Percentiles rank a stretch among this genome's conserved stretches.
Evolutionary conservation across 208 protist genomes (phyloP).

Genomic region (Leishmania mexicana): DNA sequence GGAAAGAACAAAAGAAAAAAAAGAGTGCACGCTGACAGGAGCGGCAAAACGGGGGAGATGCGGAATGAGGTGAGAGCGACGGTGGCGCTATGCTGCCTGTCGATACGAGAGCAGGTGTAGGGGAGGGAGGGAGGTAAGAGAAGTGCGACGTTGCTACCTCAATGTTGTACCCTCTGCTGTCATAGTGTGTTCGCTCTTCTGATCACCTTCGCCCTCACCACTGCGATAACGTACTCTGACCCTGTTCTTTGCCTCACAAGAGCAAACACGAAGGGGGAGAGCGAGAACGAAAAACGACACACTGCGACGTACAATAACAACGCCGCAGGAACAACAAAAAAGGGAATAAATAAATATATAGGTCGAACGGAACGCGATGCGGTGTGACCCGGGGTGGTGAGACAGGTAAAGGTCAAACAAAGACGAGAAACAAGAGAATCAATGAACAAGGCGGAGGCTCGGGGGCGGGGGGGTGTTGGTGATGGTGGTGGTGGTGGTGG

Average conservation of each 20-base stretch:
- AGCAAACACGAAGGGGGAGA: background rate
- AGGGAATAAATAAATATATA: background rate
- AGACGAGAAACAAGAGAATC: background rate
- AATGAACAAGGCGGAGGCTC: background rate
- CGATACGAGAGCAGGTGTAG: background rate
- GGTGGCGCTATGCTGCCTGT: background rate
- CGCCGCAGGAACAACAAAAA: background rate
- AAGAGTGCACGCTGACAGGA: background rate
- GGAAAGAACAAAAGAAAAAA: background rate
- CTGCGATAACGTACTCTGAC: background rate
- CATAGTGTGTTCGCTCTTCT: background rate
- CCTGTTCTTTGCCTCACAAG: no score
- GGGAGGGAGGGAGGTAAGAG: background rate
- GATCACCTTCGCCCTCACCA: background rate
- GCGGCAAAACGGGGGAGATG: background rate
- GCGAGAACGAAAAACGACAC: background rate
- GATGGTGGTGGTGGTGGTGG: background rate
- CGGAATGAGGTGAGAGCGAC: background rate
- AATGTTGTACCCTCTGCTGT: background rate
- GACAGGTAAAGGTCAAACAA: background rate
- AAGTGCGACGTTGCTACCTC: background rate
- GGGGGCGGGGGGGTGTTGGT: background rate
- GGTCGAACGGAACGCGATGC: background rate
- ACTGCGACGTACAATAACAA: background rate
- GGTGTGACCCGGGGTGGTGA: background rate